Base-by-base conservation (phyloP, 345 rosid species). In the Camelina hispida region DNA sequence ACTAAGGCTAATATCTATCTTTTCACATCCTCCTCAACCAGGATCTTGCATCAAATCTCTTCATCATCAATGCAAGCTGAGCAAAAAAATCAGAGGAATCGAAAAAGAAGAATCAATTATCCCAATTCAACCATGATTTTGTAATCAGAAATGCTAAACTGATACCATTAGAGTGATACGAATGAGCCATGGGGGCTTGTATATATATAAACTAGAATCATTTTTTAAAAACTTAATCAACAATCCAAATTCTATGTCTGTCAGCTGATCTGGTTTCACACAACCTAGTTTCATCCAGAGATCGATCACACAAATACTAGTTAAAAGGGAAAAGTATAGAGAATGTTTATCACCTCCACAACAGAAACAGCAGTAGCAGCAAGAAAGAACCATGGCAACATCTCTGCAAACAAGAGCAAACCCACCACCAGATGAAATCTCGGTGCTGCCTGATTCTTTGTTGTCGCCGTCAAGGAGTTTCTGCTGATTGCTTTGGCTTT, bases 301-400 rank as follows among this genome's bases (percentile, higher is more conserved):
- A 23, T 56, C 16, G 60, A 23, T 56, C 16, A 4, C 61, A 20
- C 22, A 20, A 20, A 20, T 20, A 20, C 22, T 18, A 47, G 9
- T 4, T 55, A 34, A 66, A 15, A 8, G 28, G 20, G 22, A 20
- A n/a, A n/a, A 46, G 20, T 54, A 1, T 13, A 2, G 0, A 35
- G 5, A 73, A 50, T 13, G 46, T 30, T 53, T 35, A 62, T 28
- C 28, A 25, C 80, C 71, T 64, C 72, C 80, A 14, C 76, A 77
- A 62, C 76, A 77, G 67, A 77, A 77, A 71, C 80, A 76, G 11
- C 79, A 68, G 69, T n/a, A 68, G 56, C 68, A 76, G 37, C 76
- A 77, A 63, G 80, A 77, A 20, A 77, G 48, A 47, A 77, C 37
- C 80, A 77, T 63, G 20, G 61, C 61, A 70, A 64, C 25, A 71